Evolutionary conservation across 345 rosid species (phyloP).

Genomic region (Arabis alpina): DNA sequence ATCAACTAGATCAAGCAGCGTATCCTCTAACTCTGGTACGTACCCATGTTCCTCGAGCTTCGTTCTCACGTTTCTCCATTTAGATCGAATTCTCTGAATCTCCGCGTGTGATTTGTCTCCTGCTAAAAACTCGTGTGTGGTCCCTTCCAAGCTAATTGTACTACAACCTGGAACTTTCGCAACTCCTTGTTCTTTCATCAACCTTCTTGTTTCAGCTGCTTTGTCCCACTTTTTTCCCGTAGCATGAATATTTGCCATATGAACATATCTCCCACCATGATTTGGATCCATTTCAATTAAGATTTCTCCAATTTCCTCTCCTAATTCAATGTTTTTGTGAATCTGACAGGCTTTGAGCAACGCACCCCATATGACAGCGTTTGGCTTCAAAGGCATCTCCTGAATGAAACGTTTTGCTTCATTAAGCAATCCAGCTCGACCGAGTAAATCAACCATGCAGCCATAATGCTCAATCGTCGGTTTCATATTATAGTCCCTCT

Average conservation of each 20-base stretch:
- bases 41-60: slow-evolving; percentile 53
- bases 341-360: slow-evolving; percentile 67
- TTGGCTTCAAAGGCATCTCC: slow-evolving; percentile 65
- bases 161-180: slow-evolving; percentile 68
- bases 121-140: slow-evolving; percentile 60
- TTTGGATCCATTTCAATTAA: slow-evolving; percentile 55
- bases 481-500: slow-evolving; percentile 47
- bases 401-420: slow-evolving; percentile 57
- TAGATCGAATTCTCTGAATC: slow-evolving; percentile 44
- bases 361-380: slow-evolving; percentile 68
- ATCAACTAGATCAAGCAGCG: slow-evolving; percentile 52
- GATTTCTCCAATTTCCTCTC: slow-evolving; percentile 59
- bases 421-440: slow-evolving; percentile 67
- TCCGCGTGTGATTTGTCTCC: slow-evolving; percentile 60
- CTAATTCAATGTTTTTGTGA: slow-evolving; percentile 55
- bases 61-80: slow-evolving; percentile 50
- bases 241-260: slow-evolving; percentile 61
- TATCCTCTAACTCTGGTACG: slow-evolving; percentile 47
- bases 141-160: slow-evolving; percentile 58
- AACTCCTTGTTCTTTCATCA: slow-evolving; percentile 58
- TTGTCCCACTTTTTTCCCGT: slow-evolving; percentile 60
- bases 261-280: slow-evolving; percentile 67
- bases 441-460: slow-evolving; percentile 78
- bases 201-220: slow-evolving; percentile 58
- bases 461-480: slow-evolving; percentile 83